Evolutionary conservation across 2,329 filamentous ascomycete species (phyloP).

Genomic region (Verticillium dahliae): DNA sequence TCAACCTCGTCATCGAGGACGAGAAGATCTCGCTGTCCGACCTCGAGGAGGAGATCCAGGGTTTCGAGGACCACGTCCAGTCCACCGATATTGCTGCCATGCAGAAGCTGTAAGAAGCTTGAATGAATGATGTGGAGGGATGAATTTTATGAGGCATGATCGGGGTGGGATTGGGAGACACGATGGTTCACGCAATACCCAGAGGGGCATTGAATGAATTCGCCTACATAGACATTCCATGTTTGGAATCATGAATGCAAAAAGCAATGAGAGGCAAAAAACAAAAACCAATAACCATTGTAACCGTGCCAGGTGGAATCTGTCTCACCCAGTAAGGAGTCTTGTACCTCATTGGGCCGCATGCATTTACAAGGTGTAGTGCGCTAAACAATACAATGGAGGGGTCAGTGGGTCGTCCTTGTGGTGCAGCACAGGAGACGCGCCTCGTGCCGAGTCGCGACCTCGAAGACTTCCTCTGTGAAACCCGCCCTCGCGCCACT

Average conservation of each 20-base stretch:
- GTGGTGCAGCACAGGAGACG: background rate
- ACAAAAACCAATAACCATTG: background rate
- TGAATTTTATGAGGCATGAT: constrained; percentile 24
- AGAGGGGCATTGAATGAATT: constrained; percentile 2
- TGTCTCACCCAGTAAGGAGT: too few relatives aligned
- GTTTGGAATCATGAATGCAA: background rate
- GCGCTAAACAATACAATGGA: background rate
- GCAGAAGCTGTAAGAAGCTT: constrained; percentile 14
- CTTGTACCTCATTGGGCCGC: background rate
- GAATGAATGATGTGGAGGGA: constrained; percentile 9
- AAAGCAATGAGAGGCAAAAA: background rate
- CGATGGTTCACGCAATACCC: constrained; percentile 3
- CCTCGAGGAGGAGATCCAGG: constrained; percentile 75
- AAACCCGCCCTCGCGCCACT: background rate
- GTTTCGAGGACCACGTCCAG: constrained; percentile 92
- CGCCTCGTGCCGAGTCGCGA: background rate
- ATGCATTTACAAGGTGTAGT: background rate
- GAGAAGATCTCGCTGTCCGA: constrained; percentile 88
- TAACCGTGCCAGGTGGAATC: too few relatives aligned
- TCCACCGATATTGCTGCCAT: constrained; percentile 64
- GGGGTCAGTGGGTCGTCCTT: background rate
- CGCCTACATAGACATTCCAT: constrained; percentile 5
- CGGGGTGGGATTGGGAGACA: constrained; percentile 6
- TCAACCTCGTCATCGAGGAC: constrained; percentile 96
- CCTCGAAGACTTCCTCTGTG: background rate